Evolutionary conservation across 129 eudicot species (phyloP).

Genomic region (Tagetes patula): DNA sequence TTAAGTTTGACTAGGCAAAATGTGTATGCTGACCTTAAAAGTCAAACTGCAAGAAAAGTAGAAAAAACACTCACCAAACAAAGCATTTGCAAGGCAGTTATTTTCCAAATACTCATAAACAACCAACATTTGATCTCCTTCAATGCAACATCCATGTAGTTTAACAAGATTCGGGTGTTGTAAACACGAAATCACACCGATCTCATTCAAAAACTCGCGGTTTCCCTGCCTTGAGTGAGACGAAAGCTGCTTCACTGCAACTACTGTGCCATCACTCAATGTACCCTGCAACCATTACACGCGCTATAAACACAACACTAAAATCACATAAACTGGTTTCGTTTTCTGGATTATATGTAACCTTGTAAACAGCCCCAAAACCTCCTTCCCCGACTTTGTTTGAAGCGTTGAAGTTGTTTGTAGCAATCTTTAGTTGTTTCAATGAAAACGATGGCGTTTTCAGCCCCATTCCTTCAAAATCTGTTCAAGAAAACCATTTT

Average conservation of each 20-base stretch:
- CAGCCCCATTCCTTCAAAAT: conserved; percentile 60
- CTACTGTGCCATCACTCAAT: conserved; percentile 61
- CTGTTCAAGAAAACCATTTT: conserved; percentile 37
- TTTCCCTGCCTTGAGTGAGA: conserved; percentile 78
- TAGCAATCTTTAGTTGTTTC: conserved; percentile 68
- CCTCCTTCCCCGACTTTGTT: conserved; percentile 91
- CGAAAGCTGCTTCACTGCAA: conserved; percentile 84
- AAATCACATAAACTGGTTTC: neutral
- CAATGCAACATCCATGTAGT: conserved; percentile 84
- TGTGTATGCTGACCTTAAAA: conserved; percentile 11
- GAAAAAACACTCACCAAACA: conserved; percentile 53
- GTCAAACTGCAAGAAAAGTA: conserved; percentile 2
- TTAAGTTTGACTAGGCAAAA: neutral
- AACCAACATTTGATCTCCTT: conserved; percentile 73
- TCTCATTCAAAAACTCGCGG: conserved; percentile 83
- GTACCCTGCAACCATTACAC: conserved; percentile 56
- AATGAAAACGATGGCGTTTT: conserved; percentile 62
- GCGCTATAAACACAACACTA: conserved; percentile 13
- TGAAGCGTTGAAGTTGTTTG: conserved; percentile 56
- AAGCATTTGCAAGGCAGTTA: conserved; percentile 77
- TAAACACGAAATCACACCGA: conserved; percentile 79
- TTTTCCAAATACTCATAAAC: conserved; percentile 82
- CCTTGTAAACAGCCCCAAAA: conserved; percentile 86
- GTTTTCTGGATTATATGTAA: conserved; percentile 18
- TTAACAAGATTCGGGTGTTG: conserved; percentile 90